Evolutionary conservation across 2,329 filamentous ascomycete species (phyloP).

Genomic region (Claviceps sp.): DNA sequence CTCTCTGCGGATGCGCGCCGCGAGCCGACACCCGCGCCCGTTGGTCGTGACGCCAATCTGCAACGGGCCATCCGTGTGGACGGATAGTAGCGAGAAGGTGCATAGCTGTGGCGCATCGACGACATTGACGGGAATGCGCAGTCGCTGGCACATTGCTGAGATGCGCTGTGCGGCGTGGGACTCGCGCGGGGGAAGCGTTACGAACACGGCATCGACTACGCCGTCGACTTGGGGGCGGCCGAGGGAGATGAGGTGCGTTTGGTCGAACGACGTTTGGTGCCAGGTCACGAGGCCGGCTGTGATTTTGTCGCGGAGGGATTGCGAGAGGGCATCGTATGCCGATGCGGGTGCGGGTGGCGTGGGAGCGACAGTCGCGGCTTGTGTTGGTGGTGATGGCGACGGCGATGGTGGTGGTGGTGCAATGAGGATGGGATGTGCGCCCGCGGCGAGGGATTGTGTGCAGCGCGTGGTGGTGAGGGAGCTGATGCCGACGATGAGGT

Average conservation of each 20-base stretch:
- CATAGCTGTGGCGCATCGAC: slow-evolving; percentile 76
- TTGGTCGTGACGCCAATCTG: slow-evolving; percentile 95
- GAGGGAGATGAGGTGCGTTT: slow-evolving; percentile 57
- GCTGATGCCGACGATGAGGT: slow-evolving; percentile 77
- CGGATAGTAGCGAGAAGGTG: slow-evolving; percentile 80
- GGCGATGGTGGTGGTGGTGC: slow-evolving; percentile 41
- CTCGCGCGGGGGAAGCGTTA: slow-evolving; percentile 47
- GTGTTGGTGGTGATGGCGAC: slow-evolving; percentile 27
- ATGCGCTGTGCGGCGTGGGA: slow-evolving; percentile 44
- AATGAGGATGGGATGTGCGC: slow-evolving; percentile 68
- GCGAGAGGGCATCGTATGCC: slow-evolving; percentile 43
- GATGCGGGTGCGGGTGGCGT: slow-evolving; percentile 21
- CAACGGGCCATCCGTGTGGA: slow-evolving; percentile 77
- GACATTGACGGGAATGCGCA: slow-evolving; percentile 87
- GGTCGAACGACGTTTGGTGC: slow-evolving; percentile 52
- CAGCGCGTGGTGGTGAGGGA: slow-evolving; percentile 78
- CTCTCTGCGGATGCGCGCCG: slow-evolving; percentile 77
- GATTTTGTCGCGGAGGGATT: slow-evolving; percentile 46
- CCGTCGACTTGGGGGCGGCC: slow-evolving; percentile 66
- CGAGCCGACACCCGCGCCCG: slow-evolving; percentile 85
- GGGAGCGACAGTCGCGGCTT: not conserved
- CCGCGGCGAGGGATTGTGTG: slow-evolving; percentile 64
- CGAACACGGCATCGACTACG: slow-evolving; percentile 85
- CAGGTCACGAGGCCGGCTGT: slow-evolving; percentile 54
- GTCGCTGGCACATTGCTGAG: slow-evolving; percentile 58